A percentile compares a stretch with the other conserved stretches of the same genome.
Evolutionary conservation across 257 asterid species (phyloP).

Genomic region (Scutellaria galericulata): DNA sequence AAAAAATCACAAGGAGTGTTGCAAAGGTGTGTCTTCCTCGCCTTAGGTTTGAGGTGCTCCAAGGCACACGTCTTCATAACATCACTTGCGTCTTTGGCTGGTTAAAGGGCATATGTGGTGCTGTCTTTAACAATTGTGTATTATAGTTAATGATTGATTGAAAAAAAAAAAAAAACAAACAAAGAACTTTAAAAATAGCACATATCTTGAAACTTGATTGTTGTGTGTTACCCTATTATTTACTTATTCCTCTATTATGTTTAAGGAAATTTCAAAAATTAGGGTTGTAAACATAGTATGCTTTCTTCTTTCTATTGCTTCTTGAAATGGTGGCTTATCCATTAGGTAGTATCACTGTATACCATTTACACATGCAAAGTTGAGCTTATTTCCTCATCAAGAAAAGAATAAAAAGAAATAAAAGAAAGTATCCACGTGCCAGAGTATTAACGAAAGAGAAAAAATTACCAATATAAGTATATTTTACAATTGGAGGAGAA

Average conservation of each 20-base stretch:
- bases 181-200: not conserved
- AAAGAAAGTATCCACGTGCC: not conserved
- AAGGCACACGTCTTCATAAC: too few species aligned
- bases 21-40: too few species aligned
- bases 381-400: not conserved
- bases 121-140: too few species aligned
- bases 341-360: not conserved
- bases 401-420: not conserved
- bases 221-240: not conserved
- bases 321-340: not conserved
- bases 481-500: not conserved
- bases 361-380: not conserved
- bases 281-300: not conserved
- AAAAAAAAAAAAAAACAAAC: too few species aligned
- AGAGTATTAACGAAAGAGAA: not conserved
- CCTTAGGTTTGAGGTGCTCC: too few species aligned
- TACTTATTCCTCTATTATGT: not conserved
- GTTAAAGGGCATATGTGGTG: too few species aligned
- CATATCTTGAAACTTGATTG: not conserved
- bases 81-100: too few species aligned
- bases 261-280: not conserved
- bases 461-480: not conserved
- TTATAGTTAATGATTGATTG: not conserved
- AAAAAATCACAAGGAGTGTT: too few species aligned
- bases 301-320: not conserved